These are phyloP conservation scores for Tarenaya hassleriana DNA, from an alignment of 345 rosid genomes.

Conservation along the genomic window DNA sequence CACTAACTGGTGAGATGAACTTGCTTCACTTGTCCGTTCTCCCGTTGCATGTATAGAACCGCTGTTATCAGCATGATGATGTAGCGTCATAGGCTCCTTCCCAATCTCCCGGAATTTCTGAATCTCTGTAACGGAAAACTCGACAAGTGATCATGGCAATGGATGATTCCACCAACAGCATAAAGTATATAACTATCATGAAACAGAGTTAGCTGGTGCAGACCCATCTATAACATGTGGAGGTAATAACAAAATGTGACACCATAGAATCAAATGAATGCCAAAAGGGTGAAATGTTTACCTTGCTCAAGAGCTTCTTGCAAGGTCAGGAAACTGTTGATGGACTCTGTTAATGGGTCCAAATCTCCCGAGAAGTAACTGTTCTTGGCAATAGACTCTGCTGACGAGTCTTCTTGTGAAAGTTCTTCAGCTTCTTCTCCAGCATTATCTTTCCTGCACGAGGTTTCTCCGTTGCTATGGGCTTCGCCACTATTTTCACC, in stretches of 20 bases:
- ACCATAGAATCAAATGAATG: conserved; percentile 4
- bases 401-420: conserved; percentile 43
- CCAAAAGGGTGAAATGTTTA: conserved; percentile 17
- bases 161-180: background rate
- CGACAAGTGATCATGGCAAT: conserved; percentile 4
- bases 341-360: conserved; percentile 52
- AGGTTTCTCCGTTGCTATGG: conserved; percentile 29
- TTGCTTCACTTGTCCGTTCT: conserved; percentile 28
- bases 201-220: background rate
- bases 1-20: conserved; percentile 33
- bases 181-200: background rate
- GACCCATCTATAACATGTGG: too few species aligned
- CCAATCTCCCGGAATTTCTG: conserved; percentile 51
- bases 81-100: conserved; percentile 30
- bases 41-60: conserved; percentile 18
- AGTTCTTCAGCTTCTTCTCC: conserved; percentile 36
- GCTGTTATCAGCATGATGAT: conserved; percentile 26
- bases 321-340: conserved; percentile 44
- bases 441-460: conserved; percentile 1
- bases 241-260: too few species aligned
- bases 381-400: conserved; percentile 35
- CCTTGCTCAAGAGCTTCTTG: conserved; percentile 69
- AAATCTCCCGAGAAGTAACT: conserved; percentile 29
- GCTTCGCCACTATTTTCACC: conserved; percentile 53
- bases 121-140: conserved; percentile 39